Base-by-base conservation (phyloP, 495 filamentous ascomycete genomes). In the Astrothelium macrocarpum region DNA sequence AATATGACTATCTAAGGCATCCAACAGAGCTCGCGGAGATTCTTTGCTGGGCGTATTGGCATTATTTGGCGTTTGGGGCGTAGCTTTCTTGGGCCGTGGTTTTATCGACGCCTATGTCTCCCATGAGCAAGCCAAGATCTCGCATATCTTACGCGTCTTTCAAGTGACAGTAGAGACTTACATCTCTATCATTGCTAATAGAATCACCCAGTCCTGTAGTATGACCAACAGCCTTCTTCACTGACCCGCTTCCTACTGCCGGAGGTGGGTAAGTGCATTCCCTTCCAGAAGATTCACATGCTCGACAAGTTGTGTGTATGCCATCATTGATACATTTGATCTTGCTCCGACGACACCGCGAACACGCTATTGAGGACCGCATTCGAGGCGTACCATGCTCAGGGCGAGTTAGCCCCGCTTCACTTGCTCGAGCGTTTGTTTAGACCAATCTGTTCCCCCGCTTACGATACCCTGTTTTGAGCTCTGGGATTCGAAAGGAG, bases 301-400 rank as follows among this genome's bases (percentile, higher is more conserved):
- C 87, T 64, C 87, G 85, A 76, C 90, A 95, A 26, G 83, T 86
- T 23, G 84, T 86, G 66, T 84, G 81, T 61, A 86, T 84, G 60
- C 89, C 89, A 69, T 79, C 80, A 75, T 95, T 95, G 77, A 90
- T 85, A 73, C 81, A 89, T 78, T 91, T 93, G 73, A 91, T 87
- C 73, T 93, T 93, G 73, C 85, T 89, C 71, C 87, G 85, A 62
- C 89, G 83, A 77, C 89, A 93, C 59, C 85, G 80, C 64, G 82
- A 81, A 74, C 89, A 93, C 66, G 89, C 89, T 66, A 93, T 90
- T 66, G 86, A 89, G 59, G 88, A 90, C 61, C 89, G 81, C 84
- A 91, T 87, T 26, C 74, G 73, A 63, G 68, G 65, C 12, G 45
- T 49, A 20, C 11, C 45, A 49, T 49, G 45, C 45, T 20, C 5